phyloP scores from a whole-genome alignment of 768 basidiomycete genomes.

The Leucosporidium scottii region DNA sequence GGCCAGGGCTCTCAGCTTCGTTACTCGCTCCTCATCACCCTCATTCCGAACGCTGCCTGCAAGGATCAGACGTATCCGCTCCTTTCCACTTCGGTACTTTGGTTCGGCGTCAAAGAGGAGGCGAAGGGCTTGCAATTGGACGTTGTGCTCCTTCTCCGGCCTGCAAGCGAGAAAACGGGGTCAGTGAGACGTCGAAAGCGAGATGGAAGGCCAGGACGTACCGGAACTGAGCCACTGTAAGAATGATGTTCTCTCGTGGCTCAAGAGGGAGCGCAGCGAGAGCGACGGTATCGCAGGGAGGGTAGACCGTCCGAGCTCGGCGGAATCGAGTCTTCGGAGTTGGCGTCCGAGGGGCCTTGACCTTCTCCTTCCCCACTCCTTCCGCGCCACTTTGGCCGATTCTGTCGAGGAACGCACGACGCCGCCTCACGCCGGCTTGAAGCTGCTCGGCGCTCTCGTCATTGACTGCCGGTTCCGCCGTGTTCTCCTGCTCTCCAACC shows the following conservation, averaged over 20 bases:
- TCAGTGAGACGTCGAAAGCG: background rate
- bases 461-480: background rate
- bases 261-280: slow-evolving; percentile 53
- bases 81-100: slow-evolving; percentile 45
- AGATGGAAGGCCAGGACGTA: slow-evolving; percentile 41
- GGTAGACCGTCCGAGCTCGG: slow-evolving; percentile 59
- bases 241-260: slow-evolving; percentile 55
- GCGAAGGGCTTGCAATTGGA: slow-evolving; percentile 66
- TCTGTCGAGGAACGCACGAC: background rate
- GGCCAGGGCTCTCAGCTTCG: slow-evolving; percentile 55
- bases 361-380: slow-evolving; percentile 19
- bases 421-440: background rate
- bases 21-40: slow-evolving; percentile 64
- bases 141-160: slow-evolving; percentile 88
- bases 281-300: slow-evolving; percentile 79
- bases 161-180: slow-evolving; percentile 43
- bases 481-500: background rate
- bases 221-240: slow-evolving; percentile 93
- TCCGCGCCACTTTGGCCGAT: background rate
- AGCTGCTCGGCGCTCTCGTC: background rate
- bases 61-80: slow-evolving; percentile 58
- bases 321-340: too few species aligned
- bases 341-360: background rate
- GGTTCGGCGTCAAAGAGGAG: slow-evolving; percentile 56
- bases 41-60: slow-evolving; percentile 79